These are phyloP conservation scores for Leptographium radiaticola DNA, from an alignment of 2,329 filamentous ascomycete genomes.

Conservation along the genomic window DNA sequence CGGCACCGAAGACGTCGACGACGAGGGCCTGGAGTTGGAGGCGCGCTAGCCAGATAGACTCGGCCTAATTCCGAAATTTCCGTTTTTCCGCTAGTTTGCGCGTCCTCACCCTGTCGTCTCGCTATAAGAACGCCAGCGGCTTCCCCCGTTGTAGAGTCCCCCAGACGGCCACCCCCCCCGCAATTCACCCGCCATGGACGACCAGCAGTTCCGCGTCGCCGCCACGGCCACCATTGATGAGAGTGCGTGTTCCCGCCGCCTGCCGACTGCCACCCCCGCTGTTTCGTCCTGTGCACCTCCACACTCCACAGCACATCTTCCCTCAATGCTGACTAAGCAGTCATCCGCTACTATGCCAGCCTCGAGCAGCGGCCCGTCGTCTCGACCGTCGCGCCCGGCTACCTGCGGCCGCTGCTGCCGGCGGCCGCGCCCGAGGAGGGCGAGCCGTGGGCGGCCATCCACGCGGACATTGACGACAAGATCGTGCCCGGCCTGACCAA, in stretches of 20 bases:
- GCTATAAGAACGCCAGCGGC: background rate
- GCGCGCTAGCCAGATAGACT: too few species aligned
- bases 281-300: too few species aligned
- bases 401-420: constrained; percentile 70
- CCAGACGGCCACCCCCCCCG: background rate
- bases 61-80: background rate
- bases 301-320: too few species aligned
- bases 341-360: constrained; percentile 72
- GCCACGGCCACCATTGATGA: constrained; percentile 71
- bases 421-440: constrained; percentile 47
- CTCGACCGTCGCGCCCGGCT: constrained; percentile 70
- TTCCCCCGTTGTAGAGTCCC: too few species aligned
- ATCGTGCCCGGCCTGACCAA: constrained; percentile 90
- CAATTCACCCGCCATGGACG: constrained; percentile 41
- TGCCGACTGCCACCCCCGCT: too few species aligned
- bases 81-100: background rate
- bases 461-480: constrained; percentile 68
- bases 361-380: constrained; percentile 59
- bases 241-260: constrained; percentile 38
- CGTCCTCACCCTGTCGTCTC: too few species aligned
- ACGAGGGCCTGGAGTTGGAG: constrained; percentile 30
- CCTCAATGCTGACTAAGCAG: constrained; percentile 27
- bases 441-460: constrained; percentile 67
- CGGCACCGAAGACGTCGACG: constrained; percentile 35
- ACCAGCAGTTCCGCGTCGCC: constrained; percentile 62